Base-by-base conservation (phyloP, 768 basidiomycete genomes). In the Tephrocybe sp. region DNA sequence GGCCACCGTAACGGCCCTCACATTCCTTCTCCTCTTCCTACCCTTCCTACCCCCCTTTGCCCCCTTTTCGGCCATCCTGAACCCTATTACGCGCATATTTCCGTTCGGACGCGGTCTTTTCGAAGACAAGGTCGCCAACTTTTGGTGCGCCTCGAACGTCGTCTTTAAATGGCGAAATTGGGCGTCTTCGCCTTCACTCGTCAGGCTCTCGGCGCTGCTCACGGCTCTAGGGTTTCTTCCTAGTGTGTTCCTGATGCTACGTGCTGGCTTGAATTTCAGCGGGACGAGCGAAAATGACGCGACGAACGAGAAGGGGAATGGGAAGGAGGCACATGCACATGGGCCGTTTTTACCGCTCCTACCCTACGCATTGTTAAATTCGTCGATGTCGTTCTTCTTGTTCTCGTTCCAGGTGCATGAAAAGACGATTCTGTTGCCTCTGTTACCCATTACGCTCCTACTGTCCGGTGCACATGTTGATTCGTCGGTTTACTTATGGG, bases 341-440 rank as follows among this genome's bases (percentile, higher is more conserved):
- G 71, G 80, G 0, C 71, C 73, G 3, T 73, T 87, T 22, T 67
- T 88, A 19, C 75, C 82, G 0, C 71, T 98, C 1, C 75, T 97
- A 3, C 88, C 88, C 0, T 88, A 90, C 56, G 84, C 88, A 2
- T 74, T 97, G 22, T 77, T 93, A 52, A 84, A 82, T 6, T 84
- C 82, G 1, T 88, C 90, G 0, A 79, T 97, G 74, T 88, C 93
- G 8, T 97, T 97, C 77, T 97, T 95, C 71, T 73, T 97, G 25
- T 94, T 95, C 72, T 94, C 93, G 5, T 95, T 95, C 67, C 94
- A 97, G 61, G 94, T 94, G 31, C 94, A 97, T 65, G 94, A 97
- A 66, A 97, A 97, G 73, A 86, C 87, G 3, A 89, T 97, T 33
- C 63, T 97, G 15, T 62, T 97, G 1, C 92, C 94, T 3, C 73